Conservation (phyloP, 2,329 filamentous ascomycete genomes). For the Diaporthe ilicicola region DNA sequence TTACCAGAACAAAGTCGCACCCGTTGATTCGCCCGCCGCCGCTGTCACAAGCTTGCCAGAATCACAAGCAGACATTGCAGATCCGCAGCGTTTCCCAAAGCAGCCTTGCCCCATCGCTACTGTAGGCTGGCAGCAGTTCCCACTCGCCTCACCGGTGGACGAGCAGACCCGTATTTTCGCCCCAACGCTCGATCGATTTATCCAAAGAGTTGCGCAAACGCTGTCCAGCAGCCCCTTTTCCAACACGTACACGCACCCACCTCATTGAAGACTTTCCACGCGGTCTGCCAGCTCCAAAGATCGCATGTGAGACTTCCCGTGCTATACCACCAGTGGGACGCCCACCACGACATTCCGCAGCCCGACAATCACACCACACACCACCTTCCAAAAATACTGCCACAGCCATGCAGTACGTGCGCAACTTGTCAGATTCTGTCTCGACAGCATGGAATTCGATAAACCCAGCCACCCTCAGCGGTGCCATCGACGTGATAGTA, state of each 20-base stretch:
- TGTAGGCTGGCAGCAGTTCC: slow-evolving; percentile 1
- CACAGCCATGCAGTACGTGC: slow-evolving; percentile 89
- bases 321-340: slow-evolving; percentile 21
- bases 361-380: not conserved
- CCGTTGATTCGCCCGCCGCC: slow-evolving; percentile 16
- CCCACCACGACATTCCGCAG: slow-evolving; percentile 16
- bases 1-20: slow-evolving; percentile 10
- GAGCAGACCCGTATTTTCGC: slow-evolving; percentile 10
- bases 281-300: not conserved
- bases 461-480: slow-evolving; percentile 95
- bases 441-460: slow-evolving; percentile 99
- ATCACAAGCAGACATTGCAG: slow-evolving; percentile 18
- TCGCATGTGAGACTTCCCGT: slow-evolving; percentile 19
- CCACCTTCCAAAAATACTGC: not conserved
- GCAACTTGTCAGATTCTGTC: slow-evolving; percentile 92
- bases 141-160: slow-evolving; percentile 15
- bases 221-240: not conserved
- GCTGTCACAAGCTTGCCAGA: slow-evolving; percentile 23
- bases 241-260: not conserved
- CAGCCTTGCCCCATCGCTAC: slow-evolving; percentile 20
- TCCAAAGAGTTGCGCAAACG: slow-evolving; percentile 12
- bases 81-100: slow-evolving; percentile 8
- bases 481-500: slow-evolving; percentile 98
- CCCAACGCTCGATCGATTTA: slow-evolving; percentile 5
- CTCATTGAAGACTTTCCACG: not conserved